phyloP scores from a whole-genome alignment of 2,329 filamentous ascomycete species.

The Bipolaris bicolor region DNA sequence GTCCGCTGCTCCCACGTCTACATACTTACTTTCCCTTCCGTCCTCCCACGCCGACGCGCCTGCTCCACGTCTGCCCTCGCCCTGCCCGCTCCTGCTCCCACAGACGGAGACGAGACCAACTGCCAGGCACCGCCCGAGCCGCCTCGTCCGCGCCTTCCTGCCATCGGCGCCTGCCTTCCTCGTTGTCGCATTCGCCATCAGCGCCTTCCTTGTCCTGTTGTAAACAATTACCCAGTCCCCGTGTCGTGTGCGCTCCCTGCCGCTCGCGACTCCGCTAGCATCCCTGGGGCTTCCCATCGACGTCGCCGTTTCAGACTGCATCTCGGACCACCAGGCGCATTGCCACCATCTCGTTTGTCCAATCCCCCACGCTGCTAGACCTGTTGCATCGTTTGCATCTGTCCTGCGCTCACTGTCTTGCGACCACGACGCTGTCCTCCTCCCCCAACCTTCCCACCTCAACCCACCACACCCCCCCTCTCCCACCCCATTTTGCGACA shows the following conservation, averaged over 20 bases:
- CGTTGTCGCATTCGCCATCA: constrained; percentile 14
- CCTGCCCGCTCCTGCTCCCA: neutral
- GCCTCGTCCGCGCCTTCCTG: constrained; percentile 15
- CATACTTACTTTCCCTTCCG: constrained; percentile 1
- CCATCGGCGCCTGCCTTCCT: constrained; percentile 14
- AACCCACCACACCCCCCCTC: constrained; percentile 11
- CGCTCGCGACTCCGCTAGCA: constrained; percentile 15
- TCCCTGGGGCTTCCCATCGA: constrained; percentile 19
- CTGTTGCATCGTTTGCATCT: constrained; percentile 16
- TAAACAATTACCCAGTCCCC: constrained; percentile 4
- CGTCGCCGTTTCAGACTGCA: constrained; percentile 45
- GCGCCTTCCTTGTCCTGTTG: constrained; percentile 9
- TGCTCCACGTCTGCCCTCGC: constrained; percentile 6
- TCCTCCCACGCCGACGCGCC: neutral
- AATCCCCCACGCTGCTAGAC: constrained; percentile 27
- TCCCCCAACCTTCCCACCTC: constrained; percentile 7
- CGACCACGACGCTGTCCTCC: constrained; percentile 14
- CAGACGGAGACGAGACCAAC: neutral
- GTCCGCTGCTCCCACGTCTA: neutral
- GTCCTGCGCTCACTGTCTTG: constrained; percentile 14
- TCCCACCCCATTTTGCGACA: constrained; percentile 29
- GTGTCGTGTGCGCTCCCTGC: constrained; percentile 12
- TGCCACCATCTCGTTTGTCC: constrained; percentile 22
- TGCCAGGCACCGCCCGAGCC: constrained; percentile 4
- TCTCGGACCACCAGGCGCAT: constrained; percentile 33